Evolutionary conservation across 2,329 filamentous ascomycete species (phyloP).

Genomic region (Thelonectria olida): DNA sequence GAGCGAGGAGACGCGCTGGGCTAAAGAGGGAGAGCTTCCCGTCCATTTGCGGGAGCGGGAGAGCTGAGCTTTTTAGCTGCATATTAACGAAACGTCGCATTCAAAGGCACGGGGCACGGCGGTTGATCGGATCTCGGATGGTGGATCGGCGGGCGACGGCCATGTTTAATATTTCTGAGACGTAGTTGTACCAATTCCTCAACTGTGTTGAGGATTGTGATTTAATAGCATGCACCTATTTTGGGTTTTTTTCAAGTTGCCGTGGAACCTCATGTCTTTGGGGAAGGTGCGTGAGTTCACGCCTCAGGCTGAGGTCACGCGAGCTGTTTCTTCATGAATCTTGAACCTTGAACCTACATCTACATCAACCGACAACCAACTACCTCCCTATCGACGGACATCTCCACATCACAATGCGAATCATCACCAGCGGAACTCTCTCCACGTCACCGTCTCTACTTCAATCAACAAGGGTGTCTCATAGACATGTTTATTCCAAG

Average conservation of each 20-base stretch:
- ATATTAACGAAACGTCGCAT: not conserved
- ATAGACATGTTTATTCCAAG: not conserved
- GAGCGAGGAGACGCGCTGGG: not conserved
- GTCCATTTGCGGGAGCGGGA: not conserved
- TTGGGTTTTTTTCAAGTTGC: not conserved
- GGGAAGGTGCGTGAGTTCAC: too few species aligned
- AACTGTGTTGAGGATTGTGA: too few species aligned
- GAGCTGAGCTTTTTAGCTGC: not conserved
- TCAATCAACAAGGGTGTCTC: not conserved
- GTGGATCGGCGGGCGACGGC: not conserved
- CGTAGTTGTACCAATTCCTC: not conserved
- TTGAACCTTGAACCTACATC: not conserved
- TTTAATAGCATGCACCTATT: not conserved
- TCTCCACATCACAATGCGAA: too few species aligned
- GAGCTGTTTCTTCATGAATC: not conserved
- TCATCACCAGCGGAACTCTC: not conserved
- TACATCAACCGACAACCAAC: not conserved
- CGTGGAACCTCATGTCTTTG: too few species aligned
- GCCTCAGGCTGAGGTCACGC: not conserved
- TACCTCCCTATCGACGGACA: not conserved
- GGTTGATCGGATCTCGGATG: not conserved
- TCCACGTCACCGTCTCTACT: not conserved
- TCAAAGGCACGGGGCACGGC: not conserved
- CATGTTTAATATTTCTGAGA: not conserved
- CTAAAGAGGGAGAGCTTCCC: not conserved